Conservation (phyloP, 495 filamentous ascomycete species). For the Bacidia gigantensis region DNA sequence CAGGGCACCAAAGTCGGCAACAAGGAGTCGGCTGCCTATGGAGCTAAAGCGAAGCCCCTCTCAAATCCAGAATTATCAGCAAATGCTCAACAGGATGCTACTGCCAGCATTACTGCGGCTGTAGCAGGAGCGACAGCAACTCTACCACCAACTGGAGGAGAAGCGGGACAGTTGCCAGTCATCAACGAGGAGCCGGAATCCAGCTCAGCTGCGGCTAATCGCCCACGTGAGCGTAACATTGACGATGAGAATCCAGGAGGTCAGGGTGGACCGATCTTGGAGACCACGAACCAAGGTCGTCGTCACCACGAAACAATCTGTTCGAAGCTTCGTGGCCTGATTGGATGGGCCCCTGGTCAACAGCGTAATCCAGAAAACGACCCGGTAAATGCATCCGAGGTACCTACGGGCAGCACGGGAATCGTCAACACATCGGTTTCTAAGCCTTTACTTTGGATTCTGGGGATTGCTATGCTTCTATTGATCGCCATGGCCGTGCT, state of each 20-base stretch:
- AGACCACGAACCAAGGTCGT: neutral
- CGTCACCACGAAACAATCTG: neutral
- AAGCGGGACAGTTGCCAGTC: neutral
- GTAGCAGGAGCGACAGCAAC: neutral
- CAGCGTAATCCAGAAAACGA: neutral
- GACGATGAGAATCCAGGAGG: neutral
- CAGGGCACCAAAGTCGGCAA: neutral
- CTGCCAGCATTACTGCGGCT: neutral
- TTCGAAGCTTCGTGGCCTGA: neutral
- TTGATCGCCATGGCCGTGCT: neutral
- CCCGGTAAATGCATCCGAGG: neutral
- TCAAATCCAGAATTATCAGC: neutral
- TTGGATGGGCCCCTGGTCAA: neutral
- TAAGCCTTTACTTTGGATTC: no score
- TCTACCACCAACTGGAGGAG: neutral
- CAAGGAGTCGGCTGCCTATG: constrained; percentile 1
- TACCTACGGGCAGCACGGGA: no score
- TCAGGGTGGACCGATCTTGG: neutral
- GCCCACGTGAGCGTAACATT: neutral
- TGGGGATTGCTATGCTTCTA: neutral
- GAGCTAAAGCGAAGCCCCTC: neutral
- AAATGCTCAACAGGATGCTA: neutral
- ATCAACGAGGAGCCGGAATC: neutral
- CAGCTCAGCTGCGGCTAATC: neutral
- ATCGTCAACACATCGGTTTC: no score